Evolutionary conservation across 768 basidiomycete genomes (phyloP).

Genomic region (Austroboletus festivus): DNA sequence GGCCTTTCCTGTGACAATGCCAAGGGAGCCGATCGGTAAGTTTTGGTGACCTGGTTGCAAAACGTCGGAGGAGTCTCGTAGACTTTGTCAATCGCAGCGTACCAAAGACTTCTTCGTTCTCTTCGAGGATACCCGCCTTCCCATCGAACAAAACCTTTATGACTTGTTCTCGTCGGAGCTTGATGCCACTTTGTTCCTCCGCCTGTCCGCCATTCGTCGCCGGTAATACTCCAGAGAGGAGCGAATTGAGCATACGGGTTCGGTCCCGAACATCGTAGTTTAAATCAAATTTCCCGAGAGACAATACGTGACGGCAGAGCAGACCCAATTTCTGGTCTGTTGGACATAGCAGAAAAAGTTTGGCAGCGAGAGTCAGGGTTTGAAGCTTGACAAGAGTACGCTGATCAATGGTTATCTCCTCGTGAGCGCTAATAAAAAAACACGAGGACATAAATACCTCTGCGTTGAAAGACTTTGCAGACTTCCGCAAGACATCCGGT

Average conservation of each 20-base stretch:
- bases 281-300: constrained; percentile 82
- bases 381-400: constrained; percentile 73
- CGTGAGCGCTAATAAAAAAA: too few species aligned
- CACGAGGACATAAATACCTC: constrained; percentile 51
- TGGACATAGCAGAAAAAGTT: constrained; percentile 72
- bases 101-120: constrained; percentile 33
- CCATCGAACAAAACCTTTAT: constrained; percentile 76
- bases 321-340: constrained; percentile 46
- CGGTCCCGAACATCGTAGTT: constrained; percentile 93
- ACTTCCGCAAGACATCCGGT: constrained; percentile 84
- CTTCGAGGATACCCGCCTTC: constrained; percentile 49
- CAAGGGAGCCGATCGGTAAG: constrained; percentile 62
- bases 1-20: constrained; percentile 54
- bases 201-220: constrained; percentile 33
- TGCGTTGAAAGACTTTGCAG: constrained; percentile 63
- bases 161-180: constrained; percentile 81
- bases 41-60: constrained; percentile 35
- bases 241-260: constrained; percentile 69
- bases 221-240: constrained; percentile 57
- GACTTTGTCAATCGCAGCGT: constrained; percentile 18
- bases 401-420: constrained; percentile 35
- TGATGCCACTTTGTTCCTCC: constrained; percentile 64
- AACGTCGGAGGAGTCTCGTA: constrained; percentile 5
- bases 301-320: constrained; percentile 70
- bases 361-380: constrained; percentile 80